These are phyloP conservation scores for Alternaria longipes DNA, from an alignment of 2,329 filamentous ascomycete species.

Conservation along the genomic window DNA sequence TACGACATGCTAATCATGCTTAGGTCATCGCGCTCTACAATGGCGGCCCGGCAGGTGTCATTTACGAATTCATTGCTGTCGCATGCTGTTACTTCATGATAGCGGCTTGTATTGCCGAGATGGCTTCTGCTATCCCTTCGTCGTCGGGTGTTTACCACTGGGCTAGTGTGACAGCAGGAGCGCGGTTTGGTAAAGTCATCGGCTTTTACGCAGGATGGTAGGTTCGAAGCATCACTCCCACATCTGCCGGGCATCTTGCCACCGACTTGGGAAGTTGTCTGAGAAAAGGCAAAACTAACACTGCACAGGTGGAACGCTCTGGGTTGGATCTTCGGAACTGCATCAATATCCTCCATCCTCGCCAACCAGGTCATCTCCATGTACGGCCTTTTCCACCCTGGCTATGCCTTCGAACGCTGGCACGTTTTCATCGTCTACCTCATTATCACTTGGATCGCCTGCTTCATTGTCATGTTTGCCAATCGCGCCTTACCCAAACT, in stretches of 20 bases:
- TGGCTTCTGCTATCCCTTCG: conserved; percentile 57
- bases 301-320: conserved; percentile 59
- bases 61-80: conserved; percentile 60
- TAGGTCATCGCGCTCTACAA: conserved; percentile 55
- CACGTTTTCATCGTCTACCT: conserved; percentile 62
- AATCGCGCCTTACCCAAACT: conserved; percentile 64
- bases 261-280: neutral
- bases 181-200: conserved; percentile 56
- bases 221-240: conserved; percentile 6
- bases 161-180: conserved; percentile 60
- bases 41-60: conserved; percentile 57
- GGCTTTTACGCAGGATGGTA: conserved; percentile 62
- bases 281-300: conserved; percentile 2
- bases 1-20: conserved; percentile 1
- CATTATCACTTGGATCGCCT: conserved; percentile 58
- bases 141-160: conserved; percentile 62
- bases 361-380: conserved; percentile 59
- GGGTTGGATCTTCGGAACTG: conserved; percentile 60
- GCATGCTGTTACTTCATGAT: conserved; percentile 63
- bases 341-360: conserved; percentile 55
- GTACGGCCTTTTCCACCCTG: conserved; percentile 60
- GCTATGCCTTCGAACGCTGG: conserved; percentile 58
- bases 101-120: conserved; percentile 61
- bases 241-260: neutral
- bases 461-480: conserved; percentile 61